Evolutionary conservation across 306 rosid genomes (phyloP), one percentile per base, ranked within the genome.

Genomic region (Biancaea sappan): DNA sequence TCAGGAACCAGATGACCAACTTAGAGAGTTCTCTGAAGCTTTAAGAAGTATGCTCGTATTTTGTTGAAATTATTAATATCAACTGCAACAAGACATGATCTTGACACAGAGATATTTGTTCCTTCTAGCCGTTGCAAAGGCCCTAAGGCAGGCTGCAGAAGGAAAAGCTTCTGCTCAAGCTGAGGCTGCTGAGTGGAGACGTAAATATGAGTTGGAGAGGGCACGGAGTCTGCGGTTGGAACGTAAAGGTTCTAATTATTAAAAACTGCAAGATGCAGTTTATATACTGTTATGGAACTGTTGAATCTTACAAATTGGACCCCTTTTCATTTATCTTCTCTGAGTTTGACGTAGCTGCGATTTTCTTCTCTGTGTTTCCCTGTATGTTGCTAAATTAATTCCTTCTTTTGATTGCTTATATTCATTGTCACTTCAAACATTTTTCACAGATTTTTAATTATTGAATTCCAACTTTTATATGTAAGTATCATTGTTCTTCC

Each of bases 171-270:
- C 90, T 75, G 96, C 97, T 78, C 95, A 94, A 77, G 93, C 93
- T 50, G 98, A 91, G 89, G 98, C 97, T 61, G 90, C 88, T 69
- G 98, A 90, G 79, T 94, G 98, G 98, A 91, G 87, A 87, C 97
- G 91, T 24, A 94, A 90, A 91, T 94, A 73, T 79, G 97, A 91
- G 74, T 73, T 88, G 86, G 98, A 94, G 92, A 87, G 86, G 87
- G 75, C 60, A 11, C 82, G 87, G 66, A 91, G 90, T 84, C 79
- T 84, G 73, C 89, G 64, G 72, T 50, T 88, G 77, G 96, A 90
- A 46, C 35, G 31, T 24, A 82, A 81, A 94, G 98, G 96, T 94
- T 79, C 47, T 50, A 71, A 56, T 65, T 19, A 63, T 58, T 64
- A 14, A 32, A 54, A 59, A 61, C 56, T 76, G n/a, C 67, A 56